A percentile compares a stretch with the other conserved stretches of the same genome.
Conservation (phyloP, 192 early-diverging fungal genomes). For the Mortierella claussenii region DNA sequence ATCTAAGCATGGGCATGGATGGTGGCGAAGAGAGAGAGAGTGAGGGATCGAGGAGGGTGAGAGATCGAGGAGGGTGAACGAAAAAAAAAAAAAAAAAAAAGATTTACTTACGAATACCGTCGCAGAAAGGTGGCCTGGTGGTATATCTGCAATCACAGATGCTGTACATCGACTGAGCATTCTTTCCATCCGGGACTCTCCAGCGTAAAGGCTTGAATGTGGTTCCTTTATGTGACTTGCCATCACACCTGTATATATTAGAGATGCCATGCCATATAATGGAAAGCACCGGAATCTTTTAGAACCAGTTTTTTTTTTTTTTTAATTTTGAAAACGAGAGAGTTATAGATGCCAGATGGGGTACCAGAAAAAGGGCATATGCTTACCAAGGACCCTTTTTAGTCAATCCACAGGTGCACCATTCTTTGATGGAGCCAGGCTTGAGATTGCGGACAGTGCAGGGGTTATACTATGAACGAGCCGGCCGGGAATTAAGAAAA, state of each 20-base stretch:
- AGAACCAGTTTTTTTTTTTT: no score
- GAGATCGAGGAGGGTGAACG: no score
- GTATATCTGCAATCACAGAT: constrained; percentile 52
- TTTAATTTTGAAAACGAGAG: no score
- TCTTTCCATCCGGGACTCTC: constrained; percentile 35
- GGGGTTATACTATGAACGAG: constrained; percentile 29
- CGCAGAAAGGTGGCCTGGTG: constrained; percentile 40
- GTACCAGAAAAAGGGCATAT: not conserved
- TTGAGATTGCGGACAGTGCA: constrained; percentile 41
- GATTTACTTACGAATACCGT: constrained; percentile 44
- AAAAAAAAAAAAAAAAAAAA: not conserved
- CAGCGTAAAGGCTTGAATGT: constrained; percentile 43
- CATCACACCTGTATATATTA: constrained; percentile 27
- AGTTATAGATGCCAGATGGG: not conserved
- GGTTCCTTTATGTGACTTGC: constrained; percentile 51
- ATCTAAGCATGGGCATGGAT: constrained; percentile 24
- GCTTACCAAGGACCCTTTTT: constrained; percentile 50
- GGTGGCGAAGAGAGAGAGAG: no score
- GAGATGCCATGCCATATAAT: not conserved
- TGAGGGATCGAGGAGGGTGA: no score
- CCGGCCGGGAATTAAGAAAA: not conserved
- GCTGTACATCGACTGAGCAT: constrained; percentile 38
- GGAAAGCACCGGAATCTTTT: no score
- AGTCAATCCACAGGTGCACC: constrained; percentile 48
- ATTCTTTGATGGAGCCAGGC: constrained; percentile 51